A percentile compares a stretch with the other conserved stretches of the same genome.
Conservation (phyloP, 2,329 filamentous ascomycete species). For the Penicillium sp. region DNA sequence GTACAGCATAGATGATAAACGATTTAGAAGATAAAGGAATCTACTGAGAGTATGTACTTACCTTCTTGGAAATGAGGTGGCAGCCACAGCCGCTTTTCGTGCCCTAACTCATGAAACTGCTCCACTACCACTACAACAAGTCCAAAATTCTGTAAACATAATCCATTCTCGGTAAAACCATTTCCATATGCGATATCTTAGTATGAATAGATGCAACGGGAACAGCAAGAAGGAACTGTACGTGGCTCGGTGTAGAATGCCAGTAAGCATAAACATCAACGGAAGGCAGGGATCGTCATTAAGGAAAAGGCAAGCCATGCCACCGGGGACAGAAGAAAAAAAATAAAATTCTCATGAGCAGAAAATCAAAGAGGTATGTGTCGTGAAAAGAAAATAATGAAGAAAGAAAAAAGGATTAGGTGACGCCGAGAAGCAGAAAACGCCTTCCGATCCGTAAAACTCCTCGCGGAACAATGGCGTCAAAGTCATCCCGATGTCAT, state of each 20-base stretch:
- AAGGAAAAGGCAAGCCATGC: conserved; percentile 10
- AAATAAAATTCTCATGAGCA: conserved; percentile 14
- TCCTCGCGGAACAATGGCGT: conserved; percentile 21
- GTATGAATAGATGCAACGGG: conserved; percentile 22
- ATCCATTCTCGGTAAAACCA: conserved; percentile 11
- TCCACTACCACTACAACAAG: not conserved
- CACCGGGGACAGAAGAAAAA: not conserved
- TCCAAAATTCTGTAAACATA: not conserved
- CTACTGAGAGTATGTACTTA: not conserved
- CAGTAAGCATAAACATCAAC: conserved; percentile 5
- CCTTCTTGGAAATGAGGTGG: not conserved
- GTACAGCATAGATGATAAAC: not conserved
- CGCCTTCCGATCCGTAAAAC: conserved; percentile 20
- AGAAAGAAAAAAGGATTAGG: conserved; percentile 5
- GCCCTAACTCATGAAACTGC: not conserved
- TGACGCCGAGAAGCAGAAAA: conserved; percentile 21
- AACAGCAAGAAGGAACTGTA: conserved; percentile 8
- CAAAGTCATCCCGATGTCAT: conserved; percentile 22
- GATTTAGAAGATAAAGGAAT: not conserved
- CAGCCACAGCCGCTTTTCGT: not conserved
- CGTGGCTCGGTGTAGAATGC: conserved; percentile 14
- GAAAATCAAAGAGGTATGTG: conserved; percentile 17
- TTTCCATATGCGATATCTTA: conserved; percentile 15
- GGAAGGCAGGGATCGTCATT: conserved; percentile 19
- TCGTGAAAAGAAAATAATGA: conserved; percentile 11